Evolutionary conservation across 2,329 filamentous ascomycete species (phyloP).

Genomic region (Gyromitra esculenta): DNA sequence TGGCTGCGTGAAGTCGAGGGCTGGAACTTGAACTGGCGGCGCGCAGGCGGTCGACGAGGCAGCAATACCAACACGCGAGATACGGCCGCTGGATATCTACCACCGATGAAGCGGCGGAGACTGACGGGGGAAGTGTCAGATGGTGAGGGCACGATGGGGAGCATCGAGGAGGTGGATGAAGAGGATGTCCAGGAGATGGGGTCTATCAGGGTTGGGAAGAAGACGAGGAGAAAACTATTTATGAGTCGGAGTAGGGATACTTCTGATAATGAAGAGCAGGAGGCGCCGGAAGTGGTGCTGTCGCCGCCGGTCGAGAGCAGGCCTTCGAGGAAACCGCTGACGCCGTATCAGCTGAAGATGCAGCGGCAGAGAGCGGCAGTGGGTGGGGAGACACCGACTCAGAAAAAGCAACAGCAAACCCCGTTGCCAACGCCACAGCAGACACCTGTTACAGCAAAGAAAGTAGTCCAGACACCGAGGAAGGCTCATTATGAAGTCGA

Average conservation of each 20-base stretch:
- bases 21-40: constrained; percentile 66
- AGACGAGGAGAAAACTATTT: constrained; percentile 32
- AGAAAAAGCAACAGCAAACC: constrained; percentile 22
- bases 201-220: constrained; percentile 52
- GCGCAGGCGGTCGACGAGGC: constrained; percentile 57
- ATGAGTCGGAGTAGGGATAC: constrained; percentile 13
- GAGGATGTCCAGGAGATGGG: constrained; percentile 52
- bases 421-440: constrained; percentile 13
- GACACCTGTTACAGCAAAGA: constrained; percentile 15
- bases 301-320: constrained; percentile 58
- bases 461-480: constrained; percentile 38
- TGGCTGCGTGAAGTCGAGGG: constrained; percentile 77
- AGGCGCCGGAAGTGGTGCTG: constrained; percentile 20
- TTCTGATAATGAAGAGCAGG: constrained; percentile 12
- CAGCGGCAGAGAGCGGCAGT: constrained; percentile 44
- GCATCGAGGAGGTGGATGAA: constrained; percentile 50
- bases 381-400: constrained; percentile 8
- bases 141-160: constrained; percentile 31
- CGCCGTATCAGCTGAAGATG: constrained; percentile 53
- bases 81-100: constrained; percentile 57
- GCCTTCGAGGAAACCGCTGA: constrained; percentile 45
- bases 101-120: constrained; percentile 62
- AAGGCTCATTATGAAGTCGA: constrained; percentile 16
- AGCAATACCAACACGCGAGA: constrained; percentile 22
- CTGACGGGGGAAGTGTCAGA: constrained; percentile 26